Evolutionary conservation across 805 yeast species (phyloP), one percentile per base, ranked within the genome.

Genomic region (Maudiozyma serrabonitensis): DNA sequence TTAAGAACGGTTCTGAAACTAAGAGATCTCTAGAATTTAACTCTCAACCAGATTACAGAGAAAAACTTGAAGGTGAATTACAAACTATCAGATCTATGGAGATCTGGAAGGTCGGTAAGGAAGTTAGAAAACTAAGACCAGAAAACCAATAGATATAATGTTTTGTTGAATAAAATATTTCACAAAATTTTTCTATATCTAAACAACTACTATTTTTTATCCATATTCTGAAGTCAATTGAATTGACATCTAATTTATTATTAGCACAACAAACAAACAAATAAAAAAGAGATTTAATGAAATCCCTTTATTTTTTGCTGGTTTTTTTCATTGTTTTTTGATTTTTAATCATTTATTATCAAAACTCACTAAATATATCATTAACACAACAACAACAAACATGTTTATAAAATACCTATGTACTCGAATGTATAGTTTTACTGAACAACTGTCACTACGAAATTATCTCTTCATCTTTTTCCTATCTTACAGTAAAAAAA

Each of bases 51-150:
- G 96, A 93, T 78, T 93, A 93, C 93, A 83, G 99, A 75, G 96
- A 82, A 65, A 89, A 81, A 78, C 82, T 91, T 71, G 97, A 90
- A 79, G 77, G 75, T 70, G 99, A 93, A 80, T 81, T 93, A 71
- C 80, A 84, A 75, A 79, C 78, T 69, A 91, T 93, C 80, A 88
- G 98, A 81, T 79, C 79, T 70, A 89, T 93, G 85, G 99, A 93
- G 81, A 93, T 93, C 91, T 93, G 99, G 99, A 86, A 73, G 70
- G 99, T 93, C 63, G 99, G 99, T 70, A 91, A 91, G 80, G 98
- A 93, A 80, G 99, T 93, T 62, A 91, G 99, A 84, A 93, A 93
- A 78, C 84, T 93, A 73, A 90, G 99, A 78, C 99, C 99, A 68
- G 99, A 93, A 80, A 91, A 93, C 93, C 81, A 84, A 73, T 90